Percentiles rank a stretch among this genome's conserved stretches.
phyloP scores from a whole-genome alignment of 805 yeast genomes.

The Nakazawaea holstii region DNA sequence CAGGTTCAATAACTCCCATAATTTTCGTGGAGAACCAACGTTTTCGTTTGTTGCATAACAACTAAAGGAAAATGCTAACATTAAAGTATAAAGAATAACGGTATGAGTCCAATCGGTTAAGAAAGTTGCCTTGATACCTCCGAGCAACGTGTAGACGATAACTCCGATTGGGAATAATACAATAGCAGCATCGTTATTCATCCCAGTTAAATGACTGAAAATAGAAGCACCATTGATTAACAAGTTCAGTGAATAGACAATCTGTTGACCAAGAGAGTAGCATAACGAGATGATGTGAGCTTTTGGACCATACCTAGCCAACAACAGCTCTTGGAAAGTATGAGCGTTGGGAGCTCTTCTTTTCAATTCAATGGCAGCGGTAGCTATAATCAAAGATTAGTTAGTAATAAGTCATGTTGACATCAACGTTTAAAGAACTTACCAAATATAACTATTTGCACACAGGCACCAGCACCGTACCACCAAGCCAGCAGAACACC shows the following conservation, averaged over 20 bases:
- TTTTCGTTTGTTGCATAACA: slow-evolving; percentile 24
- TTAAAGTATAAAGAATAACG: slow-evolving; percentile 27
- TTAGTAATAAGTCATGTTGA: too few species aligned
- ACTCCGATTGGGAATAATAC: slow-evolving; percentile 31
- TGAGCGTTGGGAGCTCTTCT: slow-evolving; percentile 31
- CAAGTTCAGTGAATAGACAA: slow-evolving; percentile 26
- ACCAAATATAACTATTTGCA: slow-evolving; percentile 27
- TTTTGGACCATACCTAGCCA: slow-evolving; percentile 25
- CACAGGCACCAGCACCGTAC: slow-evolving; percentile 29
- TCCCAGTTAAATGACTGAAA: slow-evolving; percentile 26
- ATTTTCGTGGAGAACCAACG: slow-evolving; percentile 29
- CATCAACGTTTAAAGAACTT: too few species aligned
- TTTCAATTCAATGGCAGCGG: slow-evolving; percentile 27
- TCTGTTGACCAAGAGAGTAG: slow-evolving; percentile 23
- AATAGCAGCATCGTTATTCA: slow-evolving; percentile 27
- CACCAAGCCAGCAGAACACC: slow-evolving; percentile 33
- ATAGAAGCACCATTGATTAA: slow-evolving; percentile 30
- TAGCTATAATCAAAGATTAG: too few species aligned
- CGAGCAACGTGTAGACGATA: slow-evolving; percentile 30
- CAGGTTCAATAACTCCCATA: slow-evolving; percentile 26
- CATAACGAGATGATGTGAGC: slow-evolving; percentile 23
- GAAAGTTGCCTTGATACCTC: slow-evolving; percentile 36
- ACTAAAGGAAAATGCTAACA: slow-evolving; percentile 23
- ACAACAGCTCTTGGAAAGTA: slow-evolving; percentile 28
- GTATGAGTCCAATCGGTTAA: slow-evolving; percentile 34